Evolutionary conservation across 2,329 filamentous ascomycete genomes (phyloP).

Genomic region (Alternaria angustiovoidea): DNA sequence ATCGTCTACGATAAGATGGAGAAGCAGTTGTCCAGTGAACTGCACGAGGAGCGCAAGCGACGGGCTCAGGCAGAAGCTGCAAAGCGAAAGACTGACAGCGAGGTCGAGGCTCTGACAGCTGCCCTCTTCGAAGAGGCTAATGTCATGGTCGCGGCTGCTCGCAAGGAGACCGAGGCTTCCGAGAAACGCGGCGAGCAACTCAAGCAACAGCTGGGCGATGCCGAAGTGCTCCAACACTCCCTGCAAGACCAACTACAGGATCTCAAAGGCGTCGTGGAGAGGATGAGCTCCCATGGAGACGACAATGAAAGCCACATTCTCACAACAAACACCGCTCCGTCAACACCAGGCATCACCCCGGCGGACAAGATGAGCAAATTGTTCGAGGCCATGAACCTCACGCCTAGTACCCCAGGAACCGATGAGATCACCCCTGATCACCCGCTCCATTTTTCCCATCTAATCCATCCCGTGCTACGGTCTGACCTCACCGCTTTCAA

Average conservation of each 20-base stretch:
- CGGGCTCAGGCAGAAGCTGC: conserved; percentile 62
- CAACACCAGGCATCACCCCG: conserved; percentile 74
- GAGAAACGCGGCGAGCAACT: conserved; percentile 89
- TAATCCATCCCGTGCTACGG: conserved; percentile 83
- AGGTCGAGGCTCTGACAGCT: conserved; percentile 87
- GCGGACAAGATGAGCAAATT: conserved; percentile 66
- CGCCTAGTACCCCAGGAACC: conserved; percentile 57
- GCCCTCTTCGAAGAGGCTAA: conserved; percentile 98
- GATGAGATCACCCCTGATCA: conserved; percentile 68
- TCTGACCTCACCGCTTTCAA: conserved; percentile 82
- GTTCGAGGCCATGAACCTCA: conserved; percentile 67
- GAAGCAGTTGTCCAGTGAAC: conserved; percentile 50
- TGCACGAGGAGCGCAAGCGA: conserved; percentile 53
- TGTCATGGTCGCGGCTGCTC: conserved; percentile 92
- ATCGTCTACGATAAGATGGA: conserved; percentile 70
- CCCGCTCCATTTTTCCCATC: conserved; percentile 78
- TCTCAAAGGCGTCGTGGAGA: conserved; percentile 91
- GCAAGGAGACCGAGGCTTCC: conserved; percentile 81
- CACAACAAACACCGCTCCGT: conserved; percentile 70
- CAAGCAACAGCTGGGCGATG: conserved; percentile 83
- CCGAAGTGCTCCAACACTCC: conserved; percentile 82
- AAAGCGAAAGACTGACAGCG: conserved; percentile 89
- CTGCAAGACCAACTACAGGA: conserved; percentile 93
- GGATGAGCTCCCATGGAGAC: conserved; percentile 77
- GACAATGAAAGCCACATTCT: conserved; percentile 75